Evolutionary conservation across 352 stramenopile genomes (phyloP).

Genomic region (Lagenidium giganteum): DNA sequence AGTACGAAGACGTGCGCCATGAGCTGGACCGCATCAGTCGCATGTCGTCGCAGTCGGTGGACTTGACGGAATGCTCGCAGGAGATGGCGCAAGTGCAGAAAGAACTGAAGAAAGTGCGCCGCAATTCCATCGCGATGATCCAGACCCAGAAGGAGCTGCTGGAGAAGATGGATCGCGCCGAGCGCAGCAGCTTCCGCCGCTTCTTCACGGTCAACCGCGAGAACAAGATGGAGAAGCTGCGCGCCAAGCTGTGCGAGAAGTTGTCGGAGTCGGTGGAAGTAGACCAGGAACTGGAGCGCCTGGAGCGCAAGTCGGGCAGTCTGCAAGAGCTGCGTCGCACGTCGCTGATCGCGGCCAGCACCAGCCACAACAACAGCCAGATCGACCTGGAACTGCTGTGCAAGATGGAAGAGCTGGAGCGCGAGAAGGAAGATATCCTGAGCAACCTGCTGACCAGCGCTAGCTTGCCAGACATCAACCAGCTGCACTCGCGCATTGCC

Average conservation of each 20-base stretch:
- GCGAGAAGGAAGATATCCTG: constrained; percentile 55
- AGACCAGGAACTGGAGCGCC: constrained; percentile 46
- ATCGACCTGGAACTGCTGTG: constrained; percentile 22
- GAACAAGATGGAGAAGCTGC: constrained; percentile 41
- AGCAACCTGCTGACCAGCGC: constrained; percentile 34
- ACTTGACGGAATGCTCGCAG: constrained; percentile 16
- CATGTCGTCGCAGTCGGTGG: constrained; percentile 22
- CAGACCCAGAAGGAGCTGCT: constrained; percentile 60
- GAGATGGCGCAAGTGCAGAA: constrained; percentile 35
- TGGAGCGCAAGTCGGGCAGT: constrained; percentile 49
- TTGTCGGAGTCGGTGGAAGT: constrained; percentile 41
- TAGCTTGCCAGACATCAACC: constrained; percentile 42
- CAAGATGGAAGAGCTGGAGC: constrained; percentile 42
- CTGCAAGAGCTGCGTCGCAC: constrained; percentile 43
- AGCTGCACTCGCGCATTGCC: constrained; percentile 69
- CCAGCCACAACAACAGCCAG: constrained; percentile 5
- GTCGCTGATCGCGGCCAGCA: constrained; percentile 17
- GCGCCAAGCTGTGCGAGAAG: constrained; percentile 48
- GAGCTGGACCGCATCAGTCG: constrained; percentile 35
- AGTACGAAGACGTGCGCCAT: constrained; percentile 47
- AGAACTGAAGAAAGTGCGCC: constrained; percentile 34
- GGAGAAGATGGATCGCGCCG: constrained; percentile 60
- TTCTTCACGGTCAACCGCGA: constrained; percentile 54
- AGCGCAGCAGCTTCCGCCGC: constrained; percentile 42
- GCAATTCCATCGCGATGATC: constrained; percentile 32